Base-by-base conservation (phyloP, 768 basidiomycete genomes). In the Russula sp. region DNA sequence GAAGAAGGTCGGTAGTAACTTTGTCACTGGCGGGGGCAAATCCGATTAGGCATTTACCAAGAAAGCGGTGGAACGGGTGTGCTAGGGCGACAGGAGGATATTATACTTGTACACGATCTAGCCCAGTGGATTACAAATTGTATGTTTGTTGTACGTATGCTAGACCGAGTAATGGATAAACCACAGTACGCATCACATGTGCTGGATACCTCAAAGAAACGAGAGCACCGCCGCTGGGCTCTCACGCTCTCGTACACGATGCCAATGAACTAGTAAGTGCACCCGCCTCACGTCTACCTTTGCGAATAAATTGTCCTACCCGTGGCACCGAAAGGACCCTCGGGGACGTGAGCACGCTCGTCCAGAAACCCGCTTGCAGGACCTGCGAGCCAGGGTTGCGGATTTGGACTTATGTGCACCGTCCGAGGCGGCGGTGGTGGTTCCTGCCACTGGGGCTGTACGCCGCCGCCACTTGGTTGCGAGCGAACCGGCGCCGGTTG, bases 1-100 rank as follows among this genome's bases (percentile, higher is more conserved):
- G 70, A 71, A 70, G 18, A 94, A 94, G 70, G 90, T 94, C 40
- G 81, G 79, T 10, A 81, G 73, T 51, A 94, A 94, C 71, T 94
- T 94, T 74, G 77, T 44, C 76, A 77, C 11, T 73, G 77, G 70
- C 18, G 69, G 70, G 35, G 75, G 75, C 52, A 73, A 68, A 66
- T 73, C 76, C 47, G 71, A 77, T 51, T 65, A 64, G 63, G 64
- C 66, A 42, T 66, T 60, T 20, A 37, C 58, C 40, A n/a, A 39
- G 57, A 55, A 18, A 18, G 58, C 34, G 9, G 22, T 47, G 42
- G 18, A 14, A 32, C 34, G 22, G 14, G 51, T 35, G 39, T 42
- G 47, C 50, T 44, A 58, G 39, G n/a, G 48, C 37, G 57, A 59
- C 20, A 34, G 37, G 42, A 52, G 20, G 27, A 20, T 13, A 45